These are phyloP conservation scores for Penicillium odoratum DNA, from an alignment of 495 filamentous ascomycete genomes.

Conservation along the genomic window DNA sequence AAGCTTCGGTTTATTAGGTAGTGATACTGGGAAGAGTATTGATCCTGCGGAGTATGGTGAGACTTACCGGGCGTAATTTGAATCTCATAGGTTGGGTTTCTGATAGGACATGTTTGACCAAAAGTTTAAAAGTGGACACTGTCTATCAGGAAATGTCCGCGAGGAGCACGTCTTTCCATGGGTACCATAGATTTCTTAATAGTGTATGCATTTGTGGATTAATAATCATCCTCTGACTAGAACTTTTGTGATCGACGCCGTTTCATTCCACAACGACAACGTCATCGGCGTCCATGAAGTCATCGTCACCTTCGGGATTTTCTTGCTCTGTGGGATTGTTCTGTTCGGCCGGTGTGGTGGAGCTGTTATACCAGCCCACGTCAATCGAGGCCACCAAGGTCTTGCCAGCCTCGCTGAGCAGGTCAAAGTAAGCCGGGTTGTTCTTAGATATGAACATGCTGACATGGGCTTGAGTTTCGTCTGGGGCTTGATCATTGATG, in stretches of 20 bases:
- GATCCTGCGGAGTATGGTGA: constrained; percentile 4
- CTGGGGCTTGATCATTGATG: constrained; percentile 72
- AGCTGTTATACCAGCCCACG: constrained; percentile 40
- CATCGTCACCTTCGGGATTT: constrained; percentile 17
- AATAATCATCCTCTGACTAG: neutral
- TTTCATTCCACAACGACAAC: constrained; percentile 42
- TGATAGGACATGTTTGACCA: neutral
- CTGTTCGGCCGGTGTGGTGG: constrained; percentile 28
- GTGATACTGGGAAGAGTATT: neutral
- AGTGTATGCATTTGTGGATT: neutral
- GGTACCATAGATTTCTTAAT: neutral
- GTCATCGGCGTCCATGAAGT: constrained; percentile 40
- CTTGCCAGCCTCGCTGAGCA: constrained; percentile 66
- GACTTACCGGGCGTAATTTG: neutral
- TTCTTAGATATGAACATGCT: constrained; percentile 81
- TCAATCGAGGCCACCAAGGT: constrained; percentile 53
- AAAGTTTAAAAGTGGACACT: constrained; percentile 2
- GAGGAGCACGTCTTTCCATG: neutral
- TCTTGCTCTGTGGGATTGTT: constrained; percentile 9
- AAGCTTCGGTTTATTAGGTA: neutral
- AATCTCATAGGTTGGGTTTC: constrained; percentile 11
- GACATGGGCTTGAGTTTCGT: constrained; percentile 83
- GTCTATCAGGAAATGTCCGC: neutral
- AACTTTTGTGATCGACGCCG: constrained; percentile 27
- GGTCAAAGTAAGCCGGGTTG: constrained; percentile 74